Evolutionary conservation across 83 land plant genomes (phyloP), one percentile per base, ranked within the genome.

Genomic region (Diphasiastrum complanatum): DNA sequence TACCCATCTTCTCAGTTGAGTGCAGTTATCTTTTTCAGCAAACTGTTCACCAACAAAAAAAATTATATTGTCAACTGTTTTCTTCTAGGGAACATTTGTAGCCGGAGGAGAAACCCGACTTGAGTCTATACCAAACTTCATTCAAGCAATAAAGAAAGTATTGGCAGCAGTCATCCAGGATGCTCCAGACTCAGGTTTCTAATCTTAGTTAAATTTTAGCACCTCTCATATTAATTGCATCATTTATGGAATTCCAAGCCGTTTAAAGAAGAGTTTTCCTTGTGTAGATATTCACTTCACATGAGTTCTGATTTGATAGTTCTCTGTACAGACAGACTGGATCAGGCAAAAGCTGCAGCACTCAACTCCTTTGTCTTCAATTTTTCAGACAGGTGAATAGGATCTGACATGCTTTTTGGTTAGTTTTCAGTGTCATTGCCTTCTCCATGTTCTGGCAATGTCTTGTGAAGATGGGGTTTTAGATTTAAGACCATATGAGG

Each of bases 331-430:
- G 73, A 70, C 5, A 2, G 16, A 5, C 47, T 70, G 25, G 45
- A 20, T 26, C 72, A 47, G 52, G 73, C 73, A 28, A 70, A 70
- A 51, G 73, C 61, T 48, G 68, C 72, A 5, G 70, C 70, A 36
- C 41, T 70, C 28, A 70, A 70, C 22, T 61, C 73, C 2, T 70
- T 70, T 51, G 67, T 70, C 11, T 70, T 70, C 67, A 70, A 70
- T 24, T 70, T 61, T 26, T n/a, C 58, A 1, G 56, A 61, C 69
- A 61, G 73, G 73, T 63, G 34, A 58, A 45, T 45, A 3, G n/a
- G 24, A 4, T 5, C 3, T 25, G 22, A 25, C 51, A 8, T 16
- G 5, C 22, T 5, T 16, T 19, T 16, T n/a, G n/a, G n/a, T n/a
- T n/a, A n/a, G n/a, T n/a, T n/a, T n/a, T n/a, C n/a, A n/a, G n/a